phyloP scores from a whole-genome alignment of 192 early-diverging fungal genomes.

The Backusella macrospora region DNA sequence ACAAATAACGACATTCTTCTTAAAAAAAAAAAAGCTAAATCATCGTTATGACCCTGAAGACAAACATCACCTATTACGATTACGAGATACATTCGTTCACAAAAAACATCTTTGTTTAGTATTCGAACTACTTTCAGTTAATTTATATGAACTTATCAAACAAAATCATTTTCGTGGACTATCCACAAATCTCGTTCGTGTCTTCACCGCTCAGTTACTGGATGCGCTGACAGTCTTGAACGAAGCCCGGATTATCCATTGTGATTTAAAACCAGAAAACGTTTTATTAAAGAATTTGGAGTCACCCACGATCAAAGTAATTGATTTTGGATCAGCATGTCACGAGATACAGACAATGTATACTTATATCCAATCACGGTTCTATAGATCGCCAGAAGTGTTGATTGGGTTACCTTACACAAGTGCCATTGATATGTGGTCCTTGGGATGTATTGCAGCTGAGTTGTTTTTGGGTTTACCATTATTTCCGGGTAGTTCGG shows the following conservation, averaged over 20 bases:
- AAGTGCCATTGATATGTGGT: slow-evolving; percentile 98
- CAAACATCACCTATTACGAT: slow-evolving; percentile 86
- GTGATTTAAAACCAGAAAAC: slow-evolving; percentile 99
- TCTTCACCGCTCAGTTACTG: slow-evolving; percentile 92
- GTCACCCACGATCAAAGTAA: slow-evolving; percentile 94
- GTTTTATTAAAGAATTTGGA: slow-evolving; percentile 88
- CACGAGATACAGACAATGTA: slow-evolving; percentile 94
- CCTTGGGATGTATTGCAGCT: slow-evolving; percentile 95
- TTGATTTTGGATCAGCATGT: slow-evolving; percentile 99
- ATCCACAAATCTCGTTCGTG: slow-evolving; percentile 89
- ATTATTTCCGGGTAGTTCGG: slow-evolving; percentile 94
- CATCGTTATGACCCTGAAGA: slow-evolving; percentile 84
- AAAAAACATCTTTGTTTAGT: slow-evolving; percentile 92
- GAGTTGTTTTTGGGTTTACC: slow-evolving; percentile 95
- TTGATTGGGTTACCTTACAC: slow-evolving; percentile 93
- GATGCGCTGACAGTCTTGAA: slow-evolving; percentile 87
- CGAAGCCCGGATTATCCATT: slow-evolving; percentile 92
- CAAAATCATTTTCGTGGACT: slow-evolving; percentile 98
- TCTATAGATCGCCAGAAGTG: slow-evolving; percentile 96
- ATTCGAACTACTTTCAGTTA: slow-evolving; percentile 96
- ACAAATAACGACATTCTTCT: background rate
- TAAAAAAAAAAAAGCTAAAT: slow-evolving; percentile 81
- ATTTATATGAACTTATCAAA: slow-evolving; percentile 97
- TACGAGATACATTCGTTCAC: slow-evolving; percentile 93
- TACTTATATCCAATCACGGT: slow-evolving; percentile 98